phyloP scores from a whole-genome alignment of 257 asterid genomes.

The Nicotiana benthamiana region DNA sequence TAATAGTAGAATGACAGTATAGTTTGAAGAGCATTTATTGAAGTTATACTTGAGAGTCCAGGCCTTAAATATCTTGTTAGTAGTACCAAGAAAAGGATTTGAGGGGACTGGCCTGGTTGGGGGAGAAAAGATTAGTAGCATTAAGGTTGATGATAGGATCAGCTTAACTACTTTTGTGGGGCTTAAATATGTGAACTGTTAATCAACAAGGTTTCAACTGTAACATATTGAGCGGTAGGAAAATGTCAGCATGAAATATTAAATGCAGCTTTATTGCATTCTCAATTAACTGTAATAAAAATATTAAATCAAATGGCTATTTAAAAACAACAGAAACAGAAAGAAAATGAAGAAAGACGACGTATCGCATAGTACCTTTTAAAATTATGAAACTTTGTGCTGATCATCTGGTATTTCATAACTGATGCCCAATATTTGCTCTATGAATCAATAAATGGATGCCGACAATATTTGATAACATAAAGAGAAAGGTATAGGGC shows the following conservation, averaged over 20 bases:
- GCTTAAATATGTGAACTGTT: not conserved
- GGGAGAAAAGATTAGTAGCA: not conserved
- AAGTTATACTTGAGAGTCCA: not conserved
- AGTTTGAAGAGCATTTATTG: not conserved
- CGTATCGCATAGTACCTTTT: not conserved
- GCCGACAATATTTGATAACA: not conserved
- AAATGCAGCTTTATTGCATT: too few species aligned
- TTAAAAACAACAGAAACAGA: too few species aligned
- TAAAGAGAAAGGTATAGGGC: not conserved
- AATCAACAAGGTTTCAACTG: conserved; percentile 5
- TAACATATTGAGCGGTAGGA: not conserved
- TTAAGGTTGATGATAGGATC: not conserved
- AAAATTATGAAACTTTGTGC: not conserved
- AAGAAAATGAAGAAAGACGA: not conserved
- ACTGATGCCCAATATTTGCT: not conserved
- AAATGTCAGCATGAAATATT: not conserved
- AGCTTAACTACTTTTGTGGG: not conserved
- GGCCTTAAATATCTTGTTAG: not conserved
- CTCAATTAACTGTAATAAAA: too few species aligned
- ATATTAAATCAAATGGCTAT: too few species aligned
- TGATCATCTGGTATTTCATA: not conserved
- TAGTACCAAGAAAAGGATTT: not conserved
- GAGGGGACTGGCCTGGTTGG: too few species aligned
- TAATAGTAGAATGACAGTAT: not conserved
- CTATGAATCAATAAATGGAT: not conserved